These are phyloP conservation scores for Aspergillus hortae DNA, from an alignment of 2,329 filamentous ascomycete genomes.

Conservation along the genomic window DNA sequence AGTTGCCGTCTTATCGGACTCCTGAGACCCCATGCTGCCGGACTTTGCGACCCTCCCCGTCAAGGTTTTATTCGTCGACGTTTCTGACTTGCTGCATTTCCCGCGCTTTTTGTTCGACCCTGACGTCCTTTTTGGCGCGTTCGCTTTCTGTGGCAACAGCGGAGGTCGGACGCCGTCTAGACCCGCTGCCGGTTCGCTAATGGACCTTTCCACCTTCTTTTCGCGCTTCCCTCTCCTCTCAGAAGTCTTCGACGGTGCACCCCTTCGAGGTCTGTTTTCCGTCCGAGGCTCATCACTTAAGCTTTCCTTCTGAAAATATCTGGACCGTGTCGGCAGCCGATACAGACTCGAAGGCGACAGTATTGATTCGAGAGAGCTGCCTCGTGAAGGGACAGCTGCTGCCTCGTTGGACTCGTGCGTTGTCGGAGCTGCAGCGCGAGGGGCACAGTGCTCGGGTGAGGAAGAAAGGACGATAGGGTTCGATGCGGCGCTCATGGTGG, in stretches of 20 bases:
- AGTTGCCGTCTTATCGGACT: conserved; percentile 10
- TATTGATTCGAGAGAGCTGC: conserved; percentile 22
- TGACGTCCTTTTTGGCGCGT: conserved; percentile 17
- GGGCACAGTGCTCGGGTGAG: conserved; percentile 33
- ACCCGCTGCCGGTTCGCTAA: neutral
- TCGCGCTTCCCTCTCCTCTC: neutral
- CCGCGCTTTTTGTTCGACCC: conserved; percentile 22
- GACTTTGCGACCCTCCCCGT: conserved; percentile 36
- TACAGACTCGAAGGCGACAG: conserved; percentile 26
- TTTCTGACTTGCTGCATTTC: conserved; percentile 14
- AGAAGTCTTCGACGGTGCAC: conserved; percentile 17
- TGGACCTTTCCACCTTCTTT: neutral
- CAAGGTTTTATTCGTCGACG: conserved; percentile 27
- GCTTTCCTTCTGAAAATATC: conserved; percentile 19
- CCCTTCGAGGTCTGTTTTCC: conserved; percentile 12
- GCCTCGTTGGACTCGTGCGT: conserved; percentile 12
- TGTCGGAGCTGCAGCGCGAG: conserved; percentile 28
- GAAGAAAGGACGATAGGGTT: conserved; percentile 42
- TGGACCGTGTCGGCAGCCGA: conserved; percentile 20
- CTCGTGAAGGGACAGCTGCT: conserved; percentile 17
- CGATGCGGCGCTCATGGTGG: conserved; percentile 36
- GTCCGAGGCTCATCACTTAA: neutral
- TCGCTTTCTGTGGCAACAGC: neutral
- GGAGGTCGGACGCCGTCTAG: neutral
- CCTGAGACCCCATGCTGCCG: conserved; percentile 12